Percentiles rank a stretch among this genome's conserved stretches.
Evolutionary conservation across 139 green algal species (phyloP).

Genomic region (Zygnema circumcarinatum): DNA sequence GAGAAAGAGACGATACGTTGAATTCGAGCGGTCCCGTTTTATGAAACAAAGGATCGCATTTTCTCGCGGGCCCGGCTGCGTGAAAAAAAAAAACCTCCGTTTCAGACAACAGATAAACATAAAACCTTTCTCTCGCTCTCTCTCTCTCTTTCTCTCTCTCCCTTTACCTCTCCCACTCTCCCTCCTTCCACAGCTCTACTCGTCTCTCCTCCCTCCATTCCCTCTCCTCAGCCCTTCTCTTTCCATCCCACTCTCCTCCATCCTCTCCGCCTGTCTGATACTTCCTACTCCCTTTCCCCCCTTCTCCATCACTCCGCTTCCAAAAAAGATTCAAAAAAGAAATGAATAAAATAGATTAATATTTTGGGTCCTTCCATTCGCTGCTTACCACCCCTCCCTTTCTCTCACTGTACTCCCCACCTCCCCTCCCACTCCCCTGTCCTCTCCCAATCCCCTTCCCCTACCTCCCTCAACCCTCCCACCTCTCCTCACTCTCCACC

Average conservation of each 20-base stretch:
- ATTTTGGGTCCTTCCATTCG: not conserved
- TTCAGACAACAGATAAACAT: not conserved
- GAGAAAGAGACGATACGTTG: constrained; percentile 46
- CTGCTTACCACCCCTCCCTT: not conserved
- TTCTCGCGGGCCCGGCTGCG: constrained; percentile 27
- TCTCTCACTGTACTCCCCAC: not conserved
- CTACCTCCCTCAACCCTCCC: not conserved
- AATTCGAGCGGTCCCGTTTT: constrained; percentile 18
- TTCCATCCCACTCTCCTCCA: no score
- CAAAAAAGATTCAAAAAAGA: no score
- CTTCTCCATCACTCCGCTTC: no score
- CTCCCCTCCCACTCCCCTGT: no score
- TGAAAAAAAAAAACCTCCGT: not conserved
- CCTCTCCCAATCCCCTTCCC: no score
- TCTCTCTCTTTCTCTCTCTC: not conserved
- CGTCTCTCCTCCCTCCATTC: not conserved
- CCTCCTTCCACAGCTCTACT: not conserved
- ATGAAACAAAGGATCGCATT: constrained; percentile 47
- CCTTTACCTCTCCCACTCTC: not conserved
- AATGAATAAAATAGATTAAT: no score
- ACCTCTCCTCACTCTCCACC: not conserved
- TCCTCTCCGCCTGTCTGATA: no score
- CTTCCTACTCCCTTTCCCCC: no score
- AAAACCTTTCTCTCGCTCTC: not conserved
- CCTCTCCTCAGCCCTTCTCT: not conserved